These are phyloP conservation scores for Lactarius hengduanensis DNA, from an alignment of 768 basidiomycete species.

Conservation along the genomic window DNA sequence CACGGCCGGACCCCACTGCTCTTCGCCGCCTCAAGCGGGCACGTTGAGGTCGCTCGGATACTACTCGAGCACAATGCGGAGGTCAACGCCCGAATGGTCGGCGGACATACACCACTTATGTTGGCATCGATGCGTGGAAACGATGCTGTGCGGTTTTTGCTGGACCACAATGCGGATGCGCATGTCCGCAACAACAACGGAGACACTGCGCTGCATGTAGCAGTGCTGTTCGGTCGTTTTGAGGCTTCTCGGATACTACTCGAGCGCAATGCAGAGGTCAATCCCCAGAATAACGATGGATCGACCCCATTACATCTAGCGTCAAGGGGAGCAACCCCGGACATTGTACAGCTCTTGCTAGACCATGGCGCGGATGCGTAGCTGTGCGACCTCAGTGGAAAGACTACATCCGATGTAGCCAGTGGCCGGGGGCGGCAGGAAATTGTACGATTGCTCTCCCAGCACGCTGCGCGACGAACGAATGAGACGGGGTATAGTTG, in stretches of 20 bases:
- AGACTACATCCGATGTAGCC: neutral
- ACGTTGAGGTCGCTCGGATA: neutral
- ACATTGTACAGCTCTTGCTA: neutral
- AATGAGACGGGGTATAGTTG: too few relatives aligned
- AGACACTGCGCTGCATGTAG: neutral
- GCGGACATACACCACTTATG: neutral
- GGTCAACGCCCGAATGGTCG: neutral
- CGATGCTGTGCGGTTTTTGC: neutral
- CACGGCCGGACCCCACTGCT: neutral
- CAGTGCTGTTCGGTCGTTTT: neutral
- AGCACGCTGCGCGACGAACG: neutral
- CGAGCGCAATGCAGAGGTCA: neutral
- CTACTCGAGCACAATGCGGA: neutral
- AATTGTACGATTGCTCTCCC: neutral
- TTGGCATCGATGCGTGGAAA: rapidly evolving
- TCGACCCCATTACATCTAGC: neutral
- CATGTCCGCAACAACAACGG: rapidly evolving
- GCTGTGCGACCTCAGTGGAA: neutral
- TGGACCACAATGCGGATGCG: neutral
- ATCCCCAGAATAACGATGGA: neutral
- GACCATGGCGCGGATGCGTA: neutral
- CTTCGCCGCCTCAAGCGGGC: neutral
- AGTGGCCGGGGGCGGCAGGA: neutral
- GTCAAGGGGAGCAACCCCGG: rapidly evolving
- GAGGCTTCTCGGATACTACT: neutral